Evolutionary conservation across 345 rosid genomes (phyloP).

Genomic region (Diplotaxis tenuifolia): DNA sequence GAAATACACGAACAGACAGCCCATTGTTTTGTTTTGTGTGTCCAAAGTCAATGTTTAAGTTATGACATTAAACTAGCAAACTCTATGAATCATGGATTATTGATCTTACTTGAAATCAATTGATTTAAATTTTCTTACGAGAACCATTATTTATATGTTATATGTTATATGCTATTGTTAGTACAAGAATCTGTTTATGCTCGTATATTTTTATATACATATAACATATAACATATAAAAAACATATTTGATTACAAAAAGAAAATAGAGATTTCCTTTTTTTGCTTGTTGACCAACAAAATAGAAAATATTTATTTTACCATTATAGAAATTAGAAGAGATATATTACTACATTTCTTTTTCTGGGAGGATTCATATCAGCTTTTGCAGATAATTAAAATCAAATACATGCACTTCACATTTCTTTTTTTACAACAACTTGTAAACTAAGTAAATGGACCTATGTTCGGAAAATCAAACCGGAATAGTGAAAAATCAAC

Average conservation of each 20-base stretch:
- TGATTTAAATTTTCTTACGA: too few relatives aligned
- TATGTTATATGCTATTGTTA: too few relatives aligned
- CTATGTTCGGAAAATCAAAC: too few relatives aligned
- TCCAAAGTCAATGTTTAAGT: background rate
- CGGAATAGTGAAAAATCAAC: too few relatives aligned
- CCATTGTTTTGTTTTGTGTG: background rate
- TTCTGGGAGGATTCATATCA: slow-evolving; percentile 3
- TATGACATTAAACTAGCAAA: background rate
- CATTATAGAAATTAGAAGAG: background rate
- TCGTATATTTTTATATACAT: too few relatives aligned
- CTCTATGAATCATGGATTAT: background rate
- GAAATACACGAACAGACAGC: background rate
- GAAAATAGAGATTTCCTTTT: slow-evolving; percentile 2
- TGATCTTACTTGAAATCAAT: too few relatives aligned
- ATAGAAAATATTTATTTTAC: background rate
- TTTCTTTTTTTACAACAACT: too few relatives aligned
- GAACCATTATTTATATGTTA: too few relatives aligned
- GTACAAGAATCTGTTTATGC: too few relatives aligned
- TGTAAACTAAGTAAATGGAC: too few relatives aligned
- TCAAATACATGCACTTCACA: background rate
- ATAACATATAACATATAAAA: too few relatives aligned
- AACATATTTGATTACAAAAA: background rate
- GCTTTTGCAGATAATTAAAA: background rate
- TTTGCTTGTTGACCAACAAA: background rate
- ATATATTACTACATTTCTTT: background rate